Evolutionary conservation across 2,329 filamentous ascomycete species (phyloP).

Genomic region (Colletotrichum nymphaeae): DNA sequence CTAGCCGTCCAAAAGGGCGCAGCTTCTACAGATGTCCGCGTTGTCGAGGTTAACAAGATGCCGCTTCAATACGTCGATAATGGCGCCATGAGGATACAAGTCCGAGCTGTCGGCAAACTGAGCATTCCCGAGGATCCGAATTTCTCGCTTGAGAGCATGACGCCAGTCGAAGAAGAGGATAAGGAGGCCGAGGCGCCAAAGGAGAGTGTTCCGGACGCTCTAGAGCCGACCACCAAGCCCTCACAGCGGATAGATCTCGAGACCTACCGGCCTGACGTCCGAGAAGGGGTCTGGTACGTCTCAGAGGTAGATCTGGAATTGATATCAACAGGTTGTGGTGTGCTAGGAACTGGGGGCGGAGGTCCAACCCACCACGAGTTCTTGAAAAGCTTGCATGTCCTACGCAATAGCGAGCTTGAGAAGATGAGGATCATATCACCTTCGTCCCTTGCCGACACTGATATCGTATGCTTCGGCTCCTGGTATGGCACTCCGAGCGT

Average conservation of each 20-base stretch:
- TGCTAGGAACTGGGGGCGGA: slow-evolving; percentile 40
- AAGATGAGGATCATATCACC: slow-evolving; percentile 50
- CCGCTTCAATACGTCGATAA: slow-evolving; percentile 50
- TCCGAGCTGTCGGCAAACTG: slow-evolving; percentile 48
- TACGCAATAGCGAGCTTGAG: slow-evolving; percentile 35
- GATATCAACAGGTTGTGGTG: slow-evolving; percentile 40
- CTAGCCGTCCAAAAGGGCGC: slow-evolving; percentile 19
- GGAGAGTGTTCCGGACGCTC: slow-evolving; percentile 42
- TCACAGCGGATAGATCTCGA: slow-evolving; percentile 45
- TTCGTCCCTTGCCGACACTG: slow-evolving; percentile 49
- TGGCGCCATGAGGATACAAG: slow-evolving; percentile 47
- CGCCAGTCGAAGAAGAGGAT: slow-evolving; percentile 35
- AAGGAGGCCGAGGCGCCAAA: slow-evolving; percentile 39
- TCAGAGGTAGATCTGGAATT: slow-evolving; percentile 39
- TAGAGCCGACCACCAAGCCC: slow-evolving; percentile 45
- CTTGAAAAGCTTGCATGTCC: slow-evolving; percentile 32
- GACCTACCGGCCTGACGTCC: slow-evolving; percentile 35
- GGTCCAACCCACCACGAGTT: slow-evolving; percentile 39
- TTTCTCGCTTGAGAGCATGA: slow-evolving; percentile 30
- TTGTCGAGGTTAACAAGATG: slow-evolving; percentile 59
- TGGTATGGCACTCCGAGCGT: slow-evolving; percentile 57
- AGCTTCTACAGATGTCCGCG: slow-evolving; percentile 47
- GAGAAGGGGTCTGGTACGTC: slow-evolving; percentile 33
- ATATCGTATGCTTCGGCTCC: slow-evolving; percentile 53
- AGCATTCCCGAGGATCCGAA: slow-evolving; percentile 42